Conservation (phyloP, 371 early-diverging fungal species). For the Massospora cicadina region DNA sequence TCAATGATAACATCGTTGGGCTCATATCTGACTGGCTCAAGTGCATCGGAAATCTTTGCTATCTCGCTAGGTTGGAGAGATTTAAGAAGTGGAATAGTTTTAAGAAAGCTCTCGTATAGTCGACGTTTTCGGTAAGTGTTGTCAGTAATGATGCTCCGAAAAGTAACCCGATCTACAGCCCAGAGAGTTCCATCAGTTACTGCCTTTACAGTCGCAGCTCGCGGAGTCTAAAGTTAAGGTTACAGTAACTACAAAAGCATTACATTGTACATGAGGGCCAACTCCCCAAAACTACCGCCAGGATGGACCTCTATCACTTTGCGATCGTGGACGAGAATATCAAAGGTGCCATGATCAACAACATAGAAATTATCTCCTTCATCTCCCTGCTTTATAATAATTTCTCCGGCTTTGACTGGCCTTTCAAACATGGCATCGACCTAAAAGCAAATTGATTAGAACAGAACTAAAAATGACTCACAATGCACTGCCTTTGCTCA, state of each 20-base stretch:
- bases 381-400: slow-evolving; percentile 88
- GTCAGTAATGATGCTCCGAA: slow-evolving; percentile 86
- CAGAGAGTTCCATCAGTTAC: slow-evolving; percentile 72
- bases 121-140: slow-evolving; percentile 77
- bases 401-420: slow-evolving; percentile 42
- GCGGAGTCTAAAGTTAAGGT: slow-evolving; percentile 27
- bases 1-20: slow-evolving; percentile 63
- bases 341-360: slow-evolving; percentile 88
- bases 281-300: slow-evolving; percentile 89
- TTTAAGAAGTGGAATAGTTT: slow-evolving; percentile 65
- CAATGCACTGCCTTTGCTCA: slow-evolving; percentile 8
- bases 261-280: slow-evolving; percentile 92
- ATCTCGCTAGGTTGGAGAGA: slow-evolving; percentile 79
- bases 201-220: slow-evolving; percentile 89
- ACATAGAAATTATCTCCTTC: slow-evolving; percentile 96
- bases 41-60: slow-evolving; percentile 87
- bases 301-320: slow-evolving; percentile 64
- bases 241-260: neutral
- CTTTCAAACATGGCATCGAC: slow-evolving; percentile 93
- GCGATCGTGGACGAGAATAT: slow-evolving; percentile 60
- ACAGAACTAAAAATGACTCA: neutral
- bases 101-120: slow-evolving; percentile 84
- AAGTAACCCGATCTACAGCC: slow-evolving; percentile 91
- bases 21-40: slow-evolving; percentile 65
- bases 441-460: neutral